These are phyloP conservation scores for Pholiota adiposa DNA, from an alignment of 1,284 basidiomycete genomes.

Conservation along the genomic window DNA sequence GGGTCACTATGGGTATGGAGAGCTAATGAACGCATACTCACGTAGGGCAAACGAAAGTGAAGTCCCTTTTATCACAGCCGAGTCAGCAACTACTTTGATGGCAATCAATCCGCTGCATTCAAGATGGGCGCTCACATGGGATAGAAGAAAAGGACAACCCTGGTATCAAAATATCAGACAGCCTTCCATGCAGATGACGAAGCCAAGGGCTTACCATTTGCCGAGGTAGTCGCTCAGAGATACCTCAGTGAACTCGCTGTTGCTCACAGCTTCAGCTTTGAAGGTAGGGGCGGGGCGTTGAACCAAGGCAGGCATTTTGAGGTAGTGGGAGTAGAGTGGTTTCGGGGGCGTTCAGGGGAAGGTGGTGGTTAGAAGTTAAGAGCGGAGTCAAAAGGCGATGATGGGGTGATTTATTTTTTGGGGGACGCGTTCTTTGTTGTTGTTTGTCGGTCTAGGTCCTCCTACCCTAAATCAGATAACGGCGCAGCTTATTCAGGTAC, in stretches of 20 bases:
- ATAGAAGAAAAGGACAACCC: conserved; percentile 83
- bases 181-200: too few relatives aligned
- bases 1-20: too few relatives aligned
- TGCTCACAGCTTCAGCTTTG: conserved; percentile 75
- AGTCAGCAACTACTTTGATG: neutral
- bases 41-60: conserved; percentile 91
- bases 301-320: conserved; percentile 67
- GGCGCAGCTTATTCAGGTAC: too few relatives aligned
- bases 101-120: neutral
- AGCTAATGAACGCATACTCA: conserved; percentile 29
- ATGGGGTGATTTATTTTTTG: conserved; percentile 4
- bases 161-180: too few relatives aligned
- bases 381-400: neutral
- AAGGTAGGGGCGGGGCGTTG: conserved; percentile 82
- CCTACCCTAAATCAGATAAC: neutral
- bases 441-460: conserved; percentile 22
- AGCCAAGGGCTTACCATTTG: conserved; percentile 66
- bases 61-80: conserved; percentile 59
- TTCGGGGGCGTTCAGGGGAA: neutral
- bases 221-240: conserved; percentile 76
- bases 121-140: conserved; percentile 61
- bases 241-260: conserved; percentile 78
- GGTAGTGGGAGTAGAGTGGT: neutral
- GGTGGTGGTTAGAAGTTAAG: neutral
- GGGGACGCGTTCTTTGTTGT: conserved; percentile 24